These are phyloP conservation scores for Exophiala sp. DNA, from an alignment of 2,329 filamentous ascomycete species.

Conservation along the genomic window DNA sequence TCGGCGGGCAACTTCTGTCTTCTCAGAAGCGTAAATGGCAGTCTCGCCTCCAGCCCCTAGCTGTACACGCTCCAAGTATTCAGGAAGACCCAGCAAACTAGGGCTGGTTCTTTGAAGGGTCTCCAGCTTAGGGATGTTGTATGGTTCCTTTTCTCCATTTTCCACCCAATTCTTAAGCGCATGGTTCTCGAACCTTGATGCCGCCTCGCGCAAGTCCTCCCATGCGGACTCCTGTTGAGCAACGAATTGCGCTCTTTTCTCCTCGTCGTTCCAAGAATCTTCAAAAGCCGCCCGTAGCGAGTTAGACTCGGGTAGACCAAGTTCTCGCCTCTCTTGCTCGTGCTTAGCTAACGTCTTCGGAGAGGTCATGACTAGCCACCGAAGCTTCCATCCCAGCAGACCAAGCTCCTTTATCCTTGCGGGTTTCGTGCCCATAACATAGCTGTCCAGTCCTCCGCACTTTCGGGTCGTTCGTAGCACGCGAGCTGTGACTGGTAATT, in stretches of 20 bases:
- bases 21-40: neutral
- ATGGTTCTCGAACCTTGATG: slow-evolving; percentile 28
- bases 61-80: slow-evolving; percentile 4
- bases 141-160: slow-evolving; percentile 15
- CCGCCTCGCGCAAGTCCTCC: slow-evolving; percentile 28
- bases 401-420: slow-evolving; percentile 80
- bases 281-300: slow-evolving; percentile 34
- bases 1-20: no score
- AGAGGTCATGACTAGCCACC: slow-evolving; percentile 87
- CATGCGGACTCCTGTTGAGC: slow-evolving; percentile 37
- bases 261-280: slow-evolving; percentile 43
- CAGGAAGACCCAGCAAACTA: slow-evolving; percentile 9
- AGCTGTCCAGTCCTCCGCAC: slow-evolving; percentile 84
- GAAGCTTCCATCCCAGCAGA: slow-evolving; percentile 81
- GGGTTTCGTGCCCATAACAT: slow-evolving; percentile 77
- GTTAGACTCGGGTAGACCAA: slow-evolving; percentile 60
- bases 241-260: slow-evolving; percentile 40
- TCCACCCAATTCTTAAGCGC: slow-evolving; percentile 25
- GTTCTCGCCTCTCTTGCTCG: slow-evolving; percentile 57
- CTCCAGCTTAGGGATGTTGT: slow-evolving; percentile 17
- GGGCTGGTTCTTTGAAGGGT: slow-evolving; percentile 11
- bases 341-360: slow-evolving; percentile 63
- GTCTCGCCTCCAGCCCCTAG: neutral
- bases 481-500: slow-evolving; percentile 45
- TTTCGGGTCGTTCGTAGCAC: slow-evolving; percentile 65